Conservation (phyloP, 2,329 filamentous ascomycete species). For the Raffaelea deltoideospora region DNA sequence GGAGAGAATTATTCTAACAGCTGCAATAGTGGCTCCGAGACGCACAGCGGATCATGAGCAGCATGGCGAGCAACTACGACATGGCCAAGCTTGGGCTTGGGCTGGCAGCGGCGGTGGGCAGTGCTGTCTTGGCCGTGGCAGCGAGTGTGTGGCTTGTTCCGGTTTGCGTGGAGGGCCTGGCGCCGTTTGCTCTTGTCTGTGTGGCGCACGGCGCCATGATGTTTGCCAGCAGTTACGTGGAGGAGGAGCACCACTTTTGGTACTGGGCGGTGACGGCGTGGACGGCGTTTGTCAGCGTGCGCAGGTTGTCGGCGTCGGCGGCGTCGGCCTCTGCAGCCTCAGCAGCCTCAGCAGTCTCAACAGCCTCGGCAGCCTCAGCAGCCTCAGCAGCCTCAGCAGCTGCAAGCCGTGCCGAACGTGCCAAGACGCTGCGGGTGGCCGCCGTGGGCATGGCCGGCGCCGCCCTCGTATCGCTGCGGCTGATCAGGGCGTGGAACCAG, state of each 20-base stretch:
- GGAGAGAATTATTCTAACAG: no score
- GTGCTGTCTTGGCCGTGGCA: constrained; percentile 25
- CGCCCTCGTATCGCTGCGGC: constrained; percentile 46
- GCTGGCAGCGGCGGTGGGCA: constrained; percentile 19
- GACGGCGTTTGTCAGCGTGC: constrained; percentile 39
- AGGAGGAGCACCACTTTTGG: constrained; percentile 98
- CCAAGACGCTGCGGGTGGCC: no score
- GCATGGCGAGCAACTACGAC: constrained; percentile 86
- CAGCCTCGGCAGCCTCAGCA: no score
- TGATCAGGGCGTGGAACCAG: constrained; percentile 80
- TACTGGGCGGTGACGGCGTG: constrained; percentile 74
- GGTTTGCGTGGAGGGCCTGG: constrained; percentile 8
- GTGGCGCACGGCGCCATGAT: constrained; percentile 69
- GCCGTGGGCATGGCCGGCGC: constrained; percentile 12
- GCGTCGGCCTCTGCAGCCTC: neutral
- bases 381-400: no score
- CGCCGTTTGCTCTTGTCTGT: constrained; percentile 35
- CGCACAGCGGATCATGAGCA: constrained; percentile 70
- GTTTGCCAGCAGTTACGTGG: constrained; percentile 96
- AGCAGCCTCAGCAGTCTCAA: no score
- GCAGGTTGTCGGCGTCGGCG: constrained; percentile 17
- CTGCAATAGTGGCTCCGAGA: constrained; percentile 43
- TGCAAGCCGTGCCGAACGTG: no score
- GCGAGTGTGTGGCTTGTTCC: constrained; percentile 8
- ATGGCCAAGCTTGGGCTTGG: constrained; percentile 43